phyloP scores from a whole-genome alignment of 768 basidiomycete genomes.

The Lyophyllum atratum region DNA sequence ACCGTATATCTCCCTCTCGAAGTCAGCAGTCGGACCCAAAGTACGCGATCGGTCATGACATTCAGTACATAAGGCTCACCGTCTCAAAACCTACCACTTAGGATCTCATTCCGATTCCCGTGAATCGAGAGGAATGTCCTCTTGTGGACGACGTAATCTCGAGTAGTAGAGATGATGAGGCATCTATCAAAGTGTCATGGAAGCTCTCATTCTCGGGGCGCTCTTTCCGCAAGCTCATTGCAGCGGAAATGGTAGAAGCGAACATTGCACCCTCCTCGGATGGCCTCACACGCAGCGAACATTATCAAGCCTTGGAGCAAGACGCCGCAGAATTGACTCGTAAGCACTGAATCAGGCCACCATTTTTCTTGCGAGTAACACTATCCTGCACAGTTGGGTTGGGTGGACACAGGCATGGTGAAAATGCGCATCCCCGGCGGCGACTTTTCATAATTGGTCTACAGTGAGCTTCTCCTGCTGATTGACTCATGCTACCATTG shows the following conservation, averaged over 20 bases:
- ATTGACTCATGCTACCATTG: background rate
- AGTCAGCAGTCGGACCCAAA: constrained; percentile 27
- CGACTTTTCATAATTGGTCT: constrained; percentile 15
- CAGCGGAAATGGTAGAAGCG: constrained; percentile 17
- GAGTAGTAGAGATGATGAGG: constrained; percentile 12
- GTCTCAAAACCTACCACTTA: background rate
- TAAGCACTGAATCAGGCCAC: constrained; percentile 12
- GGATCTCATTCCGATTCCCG: constrained; percentile 17
- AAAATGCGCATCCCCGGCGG: constrained; percentile 32
- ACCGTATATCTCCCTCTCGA: constrained; percentile 19
- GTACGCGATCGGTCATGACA: constrained; percentile 12
- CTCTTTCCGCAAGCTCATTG: constrained; percentile 21
- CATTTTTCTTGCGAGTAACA: background rate
- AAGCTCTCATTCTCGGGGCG: constrained; percentile 30
- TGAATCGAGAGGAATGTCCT: constrained; percentile 30
- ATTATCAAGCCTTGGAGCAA: constrained; percentile 22
- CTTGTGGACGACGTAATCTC: background rate
- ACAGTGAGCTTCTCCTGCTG: constrained; percentile 13
- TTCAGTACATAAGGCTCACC: background rate
- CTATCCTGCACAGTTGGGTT: constrained; percentile 23
- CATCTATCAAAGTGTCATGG: constrained; percentile 34
- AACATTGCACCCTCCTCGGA: background rate
- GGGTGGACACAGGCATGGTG: constrained; percentile 26
- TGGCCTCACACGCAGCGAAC: constrained; percentile 21
- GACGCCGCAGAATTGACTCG: constrained; percentile 24